Percentiles rank a stretch among this genome's conserved stretches.
These are phyloP conservation scores for Suillus americanus DNA, from an alignment of 768 basidiomycete species.

Conservation along the genomic window DNA sequence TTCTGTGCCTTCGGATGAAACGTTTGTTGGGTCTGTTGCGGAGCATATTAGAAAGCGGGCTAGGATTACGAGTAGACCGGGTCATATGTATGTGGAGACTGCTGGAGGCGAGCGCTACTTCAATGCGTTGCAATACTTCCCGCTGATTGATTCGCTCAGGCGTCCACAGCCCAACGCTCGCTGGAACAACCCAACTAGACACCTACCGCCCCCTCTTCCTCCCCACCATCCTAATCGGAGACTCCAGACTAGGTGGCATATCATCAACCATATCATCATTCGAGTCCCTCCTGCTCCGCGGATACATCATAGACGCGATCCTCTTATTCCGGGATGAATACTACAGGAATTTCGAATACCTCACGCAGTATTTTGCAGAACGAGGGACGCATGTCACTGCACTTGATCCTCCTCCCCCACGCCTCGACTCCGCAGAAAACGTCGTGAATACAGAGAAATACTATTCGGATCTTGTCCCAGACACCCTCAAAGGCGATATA, in stretches of 20 bases:
- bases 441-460: constrained; percentile 61
- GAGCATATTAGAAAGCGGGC: constrained; percentile 61
- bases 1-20: constrained; percentile 56
- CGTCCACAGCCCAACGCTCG: constrained; percentile 86
- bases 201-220: constrained; percentile 84
- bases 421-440: constrained; percentile 46
- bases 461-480: constrained; percentile 53
- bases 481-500: constrained; percentile 37
- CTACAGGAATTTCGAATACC: constrained; percentile 86
- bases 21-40: constrained; percentile 64
- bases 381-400: constrained; percentile 57
- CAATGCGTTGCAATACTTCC: constrained; percentile 7
- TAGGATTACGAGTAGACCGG: constrained; percentile 22
- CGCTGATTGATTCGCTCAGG: constrained; percentile 44
- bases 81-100: constrained; percentile 86
- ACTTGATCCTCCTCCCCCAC: constrained; percentile 58
- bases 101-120: constrained; percentile 78
- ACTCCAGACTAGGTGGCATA: constrained; percentile 90
- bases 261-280: constrained; percentile 91
- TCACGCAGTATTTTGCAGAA: constrained; percentile 76
- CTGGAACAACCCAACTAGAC: constrained; percentile 82
- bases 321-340: constrained; percentile 84
- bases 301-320: constrained; percentile 84
- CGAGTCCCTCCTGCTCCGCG: constrained; percentile 87
- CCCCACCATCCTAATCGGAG: constrained; percentile 85